Percentiles rank a stretch among this genome's conserved stretches.
phyloP scores from a whole-genome alignment of 768 basidiomycete genomes.

The Phlebiopsis gigantea region DNA sequence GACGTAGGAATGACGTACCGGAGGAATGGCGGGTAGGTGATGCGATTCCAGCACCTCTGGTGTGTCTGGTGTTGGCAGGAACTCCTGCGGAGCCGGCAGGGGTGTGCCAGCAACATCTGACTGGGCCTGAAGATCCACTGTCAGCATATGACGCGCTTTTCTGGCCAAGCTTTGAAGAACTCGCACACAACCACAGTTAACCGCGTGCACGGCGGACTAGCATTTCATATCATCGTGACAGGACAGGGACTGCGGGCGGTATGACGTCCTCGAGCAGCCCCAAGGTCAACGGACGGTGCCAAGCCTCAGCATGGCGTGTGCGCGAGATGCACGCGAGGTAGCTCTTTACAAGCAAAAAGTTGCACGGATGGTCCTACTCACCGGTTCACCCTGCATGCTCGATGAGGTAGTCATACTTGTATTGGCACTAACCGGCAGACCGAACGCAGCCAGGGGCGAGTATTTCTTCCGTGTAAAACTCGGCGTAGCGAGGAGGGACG shows the following conservation, averaged over 20 bases:
- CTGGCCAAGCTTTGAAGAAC: neutral
- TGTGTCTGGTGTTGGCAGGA: neutral
- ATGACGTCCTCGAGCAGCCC: neutral
- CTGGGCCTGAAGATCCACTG: slow-evolving; percentile 3
- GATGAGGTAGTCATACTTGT: neutral
- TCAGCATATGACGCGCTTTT: neutral
- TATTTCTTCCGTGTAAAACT: slow-evolving; percentile 14
- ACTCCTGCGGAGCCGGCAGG: neutral
- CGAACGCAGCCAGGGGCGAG: slow-evolving; percentile 14
- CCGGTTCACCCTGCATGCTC: slow-evolving; percentile 2
- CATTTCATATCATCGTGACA: neutral
- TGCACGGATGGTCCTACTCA: neutral
- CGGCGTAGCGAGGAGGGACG: slow-evolving; percentile 9
- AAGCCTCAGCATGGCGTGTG: neutral
- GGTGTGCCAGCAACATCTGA: neutral
- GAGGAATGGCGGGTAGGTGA: neutral
- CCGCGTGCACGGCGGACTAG: neutral
- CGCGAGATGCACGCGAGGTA: neutral
- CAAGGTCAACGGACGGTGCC: neutral
- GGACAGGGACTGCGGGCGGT: neutral
- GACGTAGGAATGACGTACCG: neutral
- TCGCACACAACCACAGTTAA: neutral
- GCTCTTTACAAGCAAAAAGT: neutral
- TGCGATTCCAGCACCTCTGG: neutral
- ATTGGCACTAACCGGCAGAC: neutral